Evolutionary conservation across 1,139 yeast species (phyloP).

Genomic region (Kurtzmaniella quercitrusa): DNA sequence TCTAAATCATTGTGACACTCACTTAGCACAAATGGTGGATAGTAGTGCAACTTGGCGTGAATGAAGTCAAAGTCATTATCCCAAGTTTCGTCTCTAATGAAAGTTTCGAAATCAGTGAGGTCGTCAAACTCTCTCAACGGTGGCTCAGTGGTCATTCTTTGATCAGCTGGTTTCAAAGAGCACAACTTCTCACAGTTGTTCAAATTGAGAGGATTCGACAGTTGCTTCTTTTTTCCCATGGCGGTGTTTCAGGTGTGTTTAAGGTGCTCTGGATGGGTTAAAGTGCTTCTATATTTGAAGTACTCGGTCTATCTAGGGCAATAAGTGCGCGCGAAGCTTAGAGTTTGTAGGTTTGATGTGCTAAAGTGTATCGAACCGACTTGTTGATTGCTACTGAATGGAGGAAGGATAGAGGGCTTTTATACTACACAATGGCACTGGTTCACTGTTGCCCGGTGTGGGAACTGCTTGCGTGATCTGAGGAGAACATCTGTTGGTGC

Average conservation of each 20-base stretch:
- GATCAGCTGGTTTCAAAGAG: constrained; percentile 40
- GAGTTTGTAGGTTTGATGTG: background rate
- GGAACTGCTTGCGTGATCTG: background rate
- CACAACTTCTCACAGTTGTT: constrained; percentile 36
- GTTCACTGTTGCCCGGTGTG: background rate
- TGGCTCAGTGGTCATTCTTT: constrained; percentile 37
- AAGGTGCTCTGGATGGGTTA: no score
- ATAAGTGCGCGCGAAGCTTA: background rate
- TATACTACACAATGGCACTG: background rate
- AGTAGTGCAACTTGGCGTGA: constrained; percentile 62
- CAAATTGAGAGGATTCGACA: constrained; percentile 27
- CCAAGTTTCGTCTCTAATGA: constrained; percentile 67
- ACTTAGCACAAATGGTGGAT: constrained; percentile 68
- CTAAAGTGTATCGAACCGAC: no score
- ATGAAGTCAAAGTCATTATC: constrained; percentile 69
- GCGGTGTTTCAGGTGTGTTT: background rate
- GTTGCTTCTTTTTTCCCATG: constrained; percentile 20
- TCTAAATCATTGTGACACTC: constrained; percentile 69
- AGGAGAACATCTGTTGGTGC: background rate
- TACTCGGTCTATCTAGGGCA: no score
- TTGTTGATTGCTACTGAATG: background rate
- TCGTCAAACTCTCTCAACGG: constrained; percentile 56
- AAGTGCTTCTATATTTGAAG: no score
- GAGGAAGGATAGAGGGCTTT: background rate
- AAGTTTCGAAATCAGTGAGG: constrained; percentile 57